phyloP scores from a whole-genome alignment of 176 grass and related monocot species.

The Canna indica region DNA sequence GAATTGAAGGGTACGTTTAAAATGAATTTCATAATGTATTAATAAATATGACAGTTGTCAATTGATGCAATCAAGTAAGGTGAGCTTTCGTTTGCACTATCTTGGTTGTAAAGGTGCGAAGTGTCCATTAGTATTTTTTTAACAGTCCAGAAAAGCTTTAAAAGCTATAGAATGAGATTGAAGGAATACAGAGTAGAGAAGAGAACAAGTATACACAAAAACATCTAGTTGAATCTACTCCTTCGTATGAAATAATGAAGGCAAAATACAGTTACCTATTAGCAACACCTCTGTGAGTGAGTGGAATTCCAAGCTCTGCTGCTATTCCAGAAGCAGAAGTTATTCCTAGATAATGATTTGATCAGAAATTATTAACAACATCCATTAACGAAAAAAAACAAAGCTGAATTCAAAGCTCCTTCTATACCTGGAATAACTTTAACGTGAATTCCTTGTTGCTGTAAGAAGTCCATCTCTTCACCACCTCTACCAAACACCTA shows the following conservation, averaged over 20 bases:
- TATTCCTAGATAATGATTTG: conserved; percentile 38
- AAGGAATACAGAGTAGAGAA: neutral
- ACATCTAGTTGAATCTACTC: neutral
- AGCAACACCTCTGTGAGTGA: conserved; percentile 81
- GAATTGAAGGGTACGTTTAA: too few relatives aligned
- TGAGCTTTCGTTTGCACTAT: neutral
- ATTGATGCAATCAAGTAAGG: neutral
- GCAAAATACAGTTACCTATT: conserved; percentile 43
- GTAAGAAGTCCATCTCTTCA: conserved; percentile 98
- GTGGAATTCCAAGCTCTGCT: conserved; percentile 89
- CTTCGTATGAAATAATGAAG: neutral
- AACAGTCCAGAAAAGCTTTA: neutral
- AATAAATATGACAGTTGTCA: neutral
- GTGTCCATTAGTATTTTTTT: neutral
- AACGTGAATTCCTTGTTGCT: conserved; percentile 84
- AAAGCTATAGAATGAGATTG: neutral
- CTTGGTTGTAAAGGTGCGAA: neutral
- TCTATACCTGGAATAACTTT: conserved; percentile 83
- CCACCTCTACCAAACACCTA: conserved; percentile 97
- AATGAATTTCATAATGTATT: neutral
- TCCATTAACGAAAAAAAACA: neutral
- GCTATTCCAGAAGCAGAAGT: conserved; percentile 96
- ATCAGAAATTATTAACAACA: neutral
- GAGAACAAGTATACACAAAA: neutral
- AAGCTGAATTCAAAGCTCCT: neutral